Evolutionary conservation across 179 eudicot genomes (phyloP).

Genomic region (Patellifolia procumbens): DNA sequence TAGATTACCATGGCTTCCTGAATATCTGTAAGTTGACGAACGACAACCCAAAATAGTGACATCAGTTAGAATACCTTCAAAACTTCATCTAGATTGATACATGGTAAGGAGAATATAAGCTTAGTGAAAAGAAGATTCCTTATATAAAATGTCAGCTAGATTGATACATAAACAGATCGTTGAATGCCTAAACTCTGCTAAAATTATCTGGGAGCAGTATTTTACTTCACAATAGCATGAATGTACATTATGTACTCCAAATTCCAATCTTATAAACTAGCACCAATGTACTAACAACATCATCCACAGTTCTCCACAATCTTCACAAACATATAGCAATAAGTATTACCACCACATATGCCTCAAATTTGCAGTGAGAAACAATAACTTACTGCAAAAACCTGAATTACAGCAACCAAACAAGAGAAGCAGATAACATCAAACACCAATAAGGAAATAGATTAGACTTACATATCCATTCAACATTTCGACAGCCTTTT

Average conservation of each 20-base stretch:
- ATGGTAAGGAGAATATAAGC: too few species aligned
- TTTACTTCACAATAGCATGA: background rate
- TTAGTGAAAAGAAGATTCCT: too few species aligned
- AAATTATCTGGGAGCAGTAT: background rate
- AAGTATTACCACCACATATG: background rate
- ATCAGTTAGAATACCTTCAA: conserved; percentile 46
- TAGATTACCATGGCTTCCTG: conserved; percentile 43
- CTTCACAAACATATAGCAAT: background rate
- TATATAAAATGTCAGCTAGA: too few species aligned
- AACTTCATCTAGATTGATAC: too few species aligned
- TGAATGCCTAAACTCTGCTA: background rate
- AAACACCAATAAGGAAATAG: background rate
- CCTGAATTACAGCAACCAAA: background rate
- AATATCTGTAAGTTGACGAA: conserved; percentile 50
- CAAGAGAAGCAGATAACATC: too few species aligned
- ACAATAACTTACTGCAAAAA: background rate
- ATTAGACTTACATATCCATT: conserved; percentile 63
- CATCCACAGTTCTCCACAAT: background rate
- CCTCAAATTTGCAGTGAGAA: background rate
- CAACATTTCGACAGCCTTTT: conserved; percentile 81
- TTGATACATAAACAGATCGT: background rate
- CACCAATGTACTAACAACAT: background rate
- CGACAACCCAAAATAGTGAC: conserved; percentile 57
- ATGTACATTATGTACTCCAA: background rate
- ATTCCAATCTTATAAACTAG: background rate